Evolutionary conservation across 495 filamentous ascomycete species (phyloP).

Genomic region (Hyaloscypha variabilis): DNA sequence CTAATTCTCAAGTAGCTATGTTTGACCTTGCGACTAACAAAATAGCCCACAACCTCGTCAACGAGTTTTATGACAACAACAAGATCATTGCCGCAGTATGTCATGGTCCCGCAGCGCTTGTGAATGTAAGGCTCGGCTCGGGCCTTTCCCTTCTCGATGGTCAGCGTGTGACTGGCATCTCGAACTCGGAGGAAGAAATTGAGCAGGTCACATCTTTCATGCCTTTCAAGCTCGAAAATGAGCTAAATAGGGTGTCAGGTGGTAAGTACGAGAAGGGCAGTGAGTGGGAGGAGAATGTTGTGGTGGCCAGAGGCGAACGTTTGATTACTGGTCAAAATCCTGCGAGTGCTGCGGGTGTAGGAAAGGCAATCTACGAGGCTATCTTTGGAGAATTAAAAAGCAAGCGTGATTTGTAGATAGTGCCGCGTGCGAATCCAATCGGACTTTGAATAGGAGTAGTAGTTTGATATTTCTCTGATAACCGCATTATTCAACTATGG

Average conservation of each 20-base stretch:
- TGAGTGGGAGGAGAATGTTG: constrained; percentile 56
- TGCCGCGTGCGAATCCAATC: too few relatives aligned
- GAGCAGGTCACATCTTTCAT: constrained; percentile 47
- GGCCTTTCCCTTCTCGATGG: constrained; percentile 56
- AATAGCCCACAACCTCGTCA: constrained; percentile 54
- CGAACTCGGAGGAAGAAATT: constrained; percentile 65
- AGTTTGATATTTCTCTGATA: too few relatives aligned
- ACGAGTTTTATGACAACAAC: constrained; percentile 58
- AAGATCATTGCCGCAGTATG: constrained; percentile 69
- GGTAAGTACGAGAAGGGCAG: constrained; percentile 60
- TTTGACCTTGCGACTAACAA: constrained; percentile 61
- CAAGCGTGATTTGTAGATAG: too few relatives aligned
- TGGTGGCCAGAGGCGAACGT: constrained; percentile 54
- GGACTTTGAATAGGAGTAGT: too few relatives aligned
- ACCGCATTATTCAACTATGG: too few relatives aligned
- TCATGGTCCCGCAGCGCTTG: constrained; percentile 65
- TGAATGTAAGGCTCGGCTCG: constrained; percentile 53
- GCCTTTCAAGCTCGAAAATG: constrained; percentile 68
- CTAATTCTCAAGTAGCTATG: constrained; percentile 55
- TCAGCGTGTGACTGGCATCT: constrained; percentile 64
- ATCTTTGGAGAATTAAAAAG: not conserved
- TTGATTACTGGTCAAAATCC: constrained; percentile 80
- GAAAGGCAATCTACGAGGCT: constrained; percentile 18
- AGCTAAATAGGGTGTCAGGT: constrained; percentile 49
- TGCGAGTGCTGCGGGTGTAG: constrained; percentile 61